Evolutionary conservation across 345 rosid genomes (phyloP).

Genomic region (Geranium rotundifolium): DNA sequence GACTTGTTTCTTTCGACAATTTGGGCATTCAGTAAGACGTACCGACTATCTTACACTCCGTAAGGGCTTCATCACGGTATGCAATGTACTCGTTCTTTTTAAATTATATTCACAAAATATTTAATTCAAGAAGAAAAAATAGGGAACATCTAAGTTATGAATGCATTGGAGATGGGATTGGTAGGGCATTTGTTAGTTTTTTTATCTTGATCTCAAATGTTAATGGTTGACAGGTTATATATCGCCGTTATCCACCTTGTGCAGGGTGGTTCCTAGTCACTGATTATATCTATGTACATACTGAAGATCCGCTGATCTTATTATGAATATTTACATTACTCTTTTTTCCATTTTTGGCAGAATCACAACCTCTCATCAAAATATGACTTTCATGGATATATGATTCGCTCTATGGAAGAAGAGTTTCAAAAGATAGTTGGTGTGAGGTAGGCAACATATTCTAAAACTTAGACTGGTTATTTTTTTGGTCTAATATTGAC

Average conservation of each 20-base stretch:
- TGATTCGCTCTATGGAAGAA: slow-evolving; percentile 99
- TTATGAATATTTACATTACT: too few species aligned
- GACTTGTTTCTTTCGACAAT: slow-evolving; percentile 90
- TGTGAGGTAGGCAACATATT: slow-evolving; percentile 49
- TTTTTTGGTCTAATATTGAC: neutral
- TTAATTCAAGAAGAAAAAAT: neutral
- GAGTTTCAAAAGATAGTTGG: slow-evolving; percentile 91
- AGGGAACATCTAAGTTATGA: too few species aligned
- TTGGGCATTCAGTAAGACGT: slow-evolving; percentile 76
- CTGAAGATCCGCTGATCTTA: too few species aligned
- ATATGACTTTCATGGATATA: slow-evolving; percentile 90
- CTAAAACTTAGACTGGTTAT: neutral
- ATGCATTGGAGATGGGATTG: too few species aligned
- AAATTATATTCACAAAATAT: neutral
- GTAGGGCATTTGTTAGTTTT: too few species aligned
- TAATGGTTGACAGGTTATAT: neutral
- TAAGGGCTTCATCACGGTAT: slow-evolving; percentile 74
- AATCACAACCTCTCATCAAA: slow-evolving; percentile 61
- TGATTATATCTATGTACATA: too few species aligned
- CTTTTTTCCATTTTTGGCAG: slow-evolving; percentile 33
- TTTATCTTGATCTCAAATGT: neutral
- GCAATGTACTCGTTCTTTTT: slow-evolving; percentile 7
- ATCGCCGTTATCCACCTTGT: neutral
- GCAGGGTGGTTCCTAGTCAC: too few species aligned
- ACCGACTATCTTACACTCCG: slow-evolving; percentile 83